These are phyloP conservation scores for Cucumis sativus DNA, from an alignment of 306 rosid genomes.

Conservation along the genomic window DNA sequence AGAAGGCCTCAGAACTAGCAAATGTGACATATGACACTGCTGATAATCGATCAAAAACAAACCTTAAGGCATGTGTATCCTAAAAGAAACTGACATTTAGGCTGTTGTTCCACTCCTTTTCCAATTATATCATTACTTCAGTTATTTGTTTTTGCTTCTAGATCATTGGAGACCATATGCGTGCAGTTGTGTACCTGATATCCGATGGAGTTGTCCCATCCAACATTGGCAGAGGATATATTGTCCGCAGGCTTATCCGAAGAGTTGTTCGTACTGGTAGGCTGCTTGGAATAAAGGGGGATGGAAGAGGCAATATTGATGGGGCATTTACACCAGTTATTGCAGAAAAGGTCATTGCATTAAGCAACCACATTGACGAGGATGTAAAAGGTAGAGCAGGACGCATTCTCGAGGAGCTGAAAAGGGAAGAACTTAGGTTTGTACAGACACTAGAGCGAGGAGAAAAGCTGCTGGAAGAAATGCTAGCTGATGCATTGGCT, in stretches of 20 bases:
- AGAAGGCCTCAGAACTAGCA: constrained; percentile 63
- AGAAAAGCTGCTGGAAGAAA: constrained; percentile 76
- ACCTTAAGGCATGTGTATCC: constrained; percentile 46
- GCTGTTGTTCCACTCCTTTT: constrained; percentile 10
- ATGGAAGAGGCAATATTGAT: constrained; percentile 66
- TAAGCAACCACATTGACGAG: constrained; percentile 50
- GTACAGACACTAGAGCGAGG: constrained; percentile 91
- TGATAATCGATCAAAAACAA: constrained; percentile 54
- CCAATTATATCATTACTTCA: not conserved
- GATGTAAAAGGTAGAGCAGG: constrained; percentile 55
- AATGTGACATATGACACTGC: constrained; percentile 50
- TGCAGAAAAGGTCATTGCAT: constrained; percentile 69
- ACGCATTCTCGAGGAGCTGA: constrained; percentile 68
- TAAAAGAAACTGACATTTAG: constrained; percentile 7
- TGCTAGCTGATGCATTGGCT: constrained; percentile 53
- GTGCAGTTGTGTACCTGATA: constrained; percentile 89
- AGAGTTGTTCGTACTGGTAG: constrained; percentile 90
- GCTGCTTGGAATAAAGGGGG: constrained; percentile 85
- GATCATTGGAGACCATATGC: constrained; percentile 95
- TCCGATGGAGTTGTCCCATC: constrained; percentile 89
- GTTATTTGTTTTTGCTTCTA: constrained; percentile 13
- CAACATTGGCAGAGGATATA: constrained; percentile 86
- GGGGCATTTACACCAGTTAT: constrained; percentile 80
- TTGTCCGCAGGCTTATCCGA: constrained; percentile 84
- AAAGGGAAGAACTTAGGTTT: constrained; percentile 91